Percentiles rank a stretch among this genome's conserved stretches.
Conservation (phyloP, 2,329 filamentous ascomycete genomes). For the Blastomyces parvus region DNA sequence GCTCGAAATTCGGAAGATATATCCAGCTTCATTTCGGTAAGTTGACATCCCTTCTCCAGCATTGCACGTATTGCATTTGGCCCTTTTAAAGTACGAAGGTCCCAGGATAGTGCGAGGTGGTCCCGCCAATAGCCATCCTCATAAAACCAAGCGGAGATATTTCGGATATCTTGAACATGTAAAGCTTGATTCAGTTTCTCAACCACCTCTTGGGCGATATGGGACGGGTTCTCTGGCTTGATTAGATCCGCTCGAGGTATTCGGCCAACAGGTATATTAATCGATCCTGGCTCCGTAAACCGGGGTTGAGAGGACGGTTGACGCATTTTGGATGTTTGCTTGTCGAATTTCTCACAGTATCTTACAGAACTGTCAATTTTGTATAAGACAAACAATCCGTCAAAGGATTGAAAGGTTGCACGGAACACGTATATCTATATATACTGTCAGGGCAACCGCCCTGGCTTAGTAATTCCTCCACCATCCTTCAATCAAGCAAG, state of each 20-base stretch:
- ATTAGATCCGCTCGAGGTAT: not conserved
- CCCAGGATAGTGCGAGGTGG: constrained; percentile 32
- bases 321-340: not conserved
- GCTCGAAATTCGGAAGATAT: constrained; percentile 25
- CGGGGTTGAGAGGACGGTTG: not conserved
- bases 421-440: not conserved
- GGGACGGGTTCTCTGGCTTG: constrained; percentile 1
- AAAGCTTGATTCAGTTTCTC: not conserved
- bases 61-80: constrained; percentile 23
- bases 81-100: constrained; percentile 30
- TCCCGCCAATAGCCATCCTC: constrained; percentile 35
- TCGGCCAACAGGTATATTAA: not conserved
- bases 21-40: constrained; percentile 24
- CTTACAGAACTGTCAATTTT: not conserved
- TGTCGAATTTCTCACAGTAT: not conserved
- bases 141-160: constrained; percentile 25
- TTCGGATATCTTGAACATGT: not conserved
- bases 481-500: too few relatives aligned
- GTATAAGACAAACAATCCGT: not conserved
- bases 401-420: not conserved
- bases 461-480: too few relatives aligned
- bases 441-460: too few relatives aligned
- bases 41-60: constrained; percentile 15
- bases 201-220: constrained; percentile 10
- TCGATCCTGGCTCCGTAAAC: not conserved